Percentiles rank a stretch among this genome's conserved stretches.
These are phyloP conservation scores for Crepidotus variabilis DNA, from an alignment of 768 basidiomycete genomes.

Conservation along the genomic window DNA sequence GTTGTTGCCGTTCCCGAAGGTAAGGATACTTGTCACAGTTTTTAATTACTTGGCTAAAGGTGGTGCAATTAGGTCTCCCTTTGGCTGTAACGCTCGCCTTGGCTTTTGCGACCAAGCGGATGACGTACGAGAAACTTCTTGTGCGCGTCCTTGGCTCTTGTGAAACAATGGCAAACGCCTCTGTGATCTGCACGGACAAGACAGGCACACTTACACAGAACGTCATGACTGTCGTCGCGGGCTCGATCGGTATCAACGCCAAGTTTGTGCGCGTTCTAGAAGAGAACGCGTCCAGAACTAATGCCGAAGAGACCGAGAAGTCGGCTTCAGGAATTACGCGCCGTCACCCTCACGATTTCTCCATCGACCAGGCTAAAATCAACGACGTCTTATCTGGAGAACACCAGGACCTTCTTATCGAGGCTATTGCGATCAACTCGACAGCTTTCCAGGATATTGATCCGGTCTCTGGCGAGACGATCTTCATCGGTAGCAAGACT, in stretches of 20 bases:
- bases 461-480: constrained; percentile 48
- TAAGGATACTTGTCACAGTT: constrained; percentile 13
- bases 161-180: constrained; percentile 98
- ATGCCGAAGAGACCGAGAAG: constrained; percentile 54
- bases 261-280: constrained; percentile 85
- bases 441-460: constrained; percentile 89
- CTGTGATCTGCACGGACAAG: constrained; percentile 94
- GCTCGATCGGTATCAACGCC: constrained; percentile 88
- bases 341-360: constrained; percentile 70
- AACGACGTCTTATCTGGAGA: constrained; percentile 58
- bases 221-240: constrained; percentile 93
- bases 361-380: constrained; percentile 75
- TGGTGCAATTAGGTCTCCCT: constrained; percentile 61
- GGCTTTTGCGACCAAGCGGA: constrained; percentile 97
- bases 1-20: constrained; percentile 49
- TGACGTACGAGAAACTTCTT: constrained; percentile 92
- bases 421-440: constrained; percentile 86
- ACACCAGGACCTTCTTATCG: constrained; percentile 69
- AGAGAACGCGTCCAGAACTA: constrained; percentile 67
- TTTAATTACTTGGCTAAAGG: constrained; percentile 2
- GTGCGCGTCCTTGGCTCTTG: constrained; percentile 96
- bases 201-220: constrained; percentile 97
- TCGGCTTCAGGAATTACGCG: constrained; percentile 26
- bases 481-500: constrained; percentile 92
- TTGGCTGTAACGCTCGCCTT: constrained; percentile 95